Evolutionary conservation across 2,329 filamentous ascomycete genomes (phyloP).

Genomic region (Ophiosphaerella korrae): DNA sequence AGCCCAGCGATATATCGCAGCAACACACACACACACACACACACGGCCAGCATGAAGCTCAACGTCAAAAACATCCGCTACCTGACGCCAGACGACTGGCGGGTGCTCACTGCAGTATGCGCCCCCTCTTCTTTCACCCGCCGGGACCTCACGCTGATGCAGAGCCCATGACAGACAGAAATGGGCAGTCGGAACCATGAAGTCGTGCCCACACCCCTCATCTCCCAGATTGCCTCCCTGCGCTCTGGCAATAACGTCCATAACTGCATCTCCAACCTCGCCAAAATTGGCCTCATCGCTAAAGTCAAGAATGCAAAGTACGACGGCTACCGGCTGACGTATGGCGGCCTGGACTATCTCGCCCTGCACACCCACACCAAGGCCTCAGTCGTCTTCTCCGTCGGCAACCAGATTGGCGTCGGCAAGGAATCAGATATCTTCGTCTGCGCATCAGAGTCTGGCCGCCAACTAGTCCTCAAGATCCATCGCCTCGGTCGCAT

Average conservation of each 20-base stretch:
- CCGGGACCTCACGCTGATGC: constrained; percentile 46
- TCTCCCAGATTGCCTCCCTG: constrained; percentile 80
- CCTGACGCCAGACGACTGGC: constrained; percentile 90
- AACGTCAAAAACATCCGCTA: constrained; percentile 94
- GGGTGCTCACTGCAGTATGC: constrained; percentile 83
- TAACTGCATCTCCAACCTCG: constrained; percentile 84
- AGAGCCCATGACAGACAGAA: constrained; percentile 70
- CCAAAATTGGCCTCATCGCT: constrained; percentile 89
- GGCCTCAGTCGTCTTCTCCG: constrained; percentile 81
- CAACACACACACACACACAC: constrained; percentile 5
- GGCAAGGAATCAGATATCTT: constrained; percentile 98
- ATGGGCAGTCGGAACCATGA: constrained; percentile 96
- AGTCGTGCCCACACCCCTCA: constrained; percentile 88
- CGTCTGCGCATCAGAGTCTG: constrained; percentile 81
- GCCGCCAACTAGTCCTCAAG: constrained; percentile 83
- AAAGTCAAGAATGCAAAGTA: constrained; percentile 95
- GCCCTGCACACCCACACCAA: constrained; percentile 88
- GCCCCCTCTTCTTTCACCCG: constrained; percentile 20
- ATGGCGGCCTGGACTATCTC: constrained; percentile 97
- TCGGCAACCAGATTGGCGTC: constrained; percentile 92
- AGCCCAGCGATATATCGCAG: constrained; percentile 3
- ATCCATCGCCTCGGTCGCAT: constrained; percentile 95
- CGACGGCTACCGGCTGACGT: constrained; percentile 94
- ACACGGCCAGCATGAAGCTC: constrained; percentile 74
- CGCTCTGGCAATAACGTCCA: constrained; percentile 76